Evolutionary conservation across 441 rosid genomes (phyloP).

Genomic region (Adansonia grandidieri): DNA sequence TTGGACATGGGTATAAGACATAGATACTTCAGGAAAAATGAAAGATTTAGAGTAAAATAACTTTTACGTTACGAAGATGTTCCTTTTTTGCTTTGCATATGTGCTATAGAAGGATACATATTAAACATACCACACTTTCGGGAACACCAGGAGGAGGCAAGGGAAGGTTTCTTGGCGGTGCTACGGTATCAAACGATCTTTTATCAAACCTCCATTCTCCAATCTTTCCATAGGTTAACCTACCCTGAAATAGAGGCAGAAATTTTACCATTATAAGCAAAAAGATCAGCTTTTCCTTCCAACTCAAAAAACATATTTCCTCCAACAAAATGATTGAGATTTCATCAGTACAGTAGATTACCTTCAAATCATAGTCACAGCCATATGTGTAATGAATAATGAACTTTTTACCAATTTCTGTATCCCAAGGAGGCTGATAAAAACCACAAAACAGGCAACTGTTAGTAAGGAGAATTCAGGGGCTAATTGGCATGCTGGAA

Average conservation of each 20-base stretch:
- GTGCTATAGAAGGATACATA: background rate
- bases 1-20: too few species aligned
- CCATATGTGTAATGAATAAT: conserved; percentile 95
- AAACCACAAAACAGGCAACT: conserved; percentile 35
- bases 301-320: background rate
- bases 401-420: conserved; percentile 72
- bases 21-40: too few species aligned
- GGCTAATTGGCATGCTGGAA: conserved; percentile 13
- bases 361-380: conserved; percentile 91
- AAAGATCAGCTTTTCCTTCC: background rate
- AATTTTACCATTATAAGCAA: background rate
- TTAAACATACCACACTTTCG: conserved; percentile 85
- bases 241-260: conserved; percentile 57
- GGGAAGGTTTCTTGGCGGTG: conserved; percentile 87
- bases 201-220: conserved; percentile 99
- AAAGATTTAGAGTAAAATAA: too few species aligned
- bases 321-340: background rate
- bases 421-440: conserved; percentile 97
- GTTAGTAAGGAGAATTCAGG: conserved; percentile 16
- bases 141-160: conserved; percentile 93
- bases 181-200: conserved; percentile 63
- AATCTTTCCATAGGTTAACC: conserved; percentile 80
- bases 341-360: conserved; percentile 33
- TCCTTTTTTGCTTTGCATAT: background rate
- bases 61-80: background rate